These are phyloP conservation scores for Lodderomyces metapsilosis DNA, from an alignment of 1,139 yeast species.

Conservation along the genomic window DNA sequence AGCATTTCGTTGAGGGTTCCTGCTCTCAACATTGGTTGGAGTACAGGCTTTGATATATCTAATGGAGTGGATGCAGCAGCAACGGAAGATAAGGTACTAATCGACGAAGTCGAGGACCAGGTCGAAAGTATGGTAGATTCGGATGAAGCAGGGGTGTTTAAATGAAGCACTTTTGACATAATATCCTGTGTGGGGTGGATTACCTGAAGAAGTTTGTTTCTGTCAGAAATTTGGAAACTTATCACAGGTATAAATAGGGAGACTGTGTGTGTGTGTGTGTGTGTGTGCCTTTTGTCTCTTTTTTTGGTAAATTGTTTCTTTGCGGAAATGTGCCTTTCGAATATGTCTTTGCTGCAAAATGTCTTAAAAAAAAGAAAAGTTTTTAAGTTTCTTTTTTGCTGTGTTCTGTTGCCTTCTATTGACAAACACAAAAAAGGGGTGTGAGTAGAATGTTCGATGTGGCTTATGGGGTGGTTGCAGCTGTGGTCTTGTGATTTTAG, in stretches of 20 bases:
- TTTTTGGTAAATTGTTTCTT: neutral
- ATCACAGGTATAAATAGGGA: neutral
- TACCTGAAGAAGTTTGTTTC: neutral
- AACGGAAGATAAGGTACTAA: neutral
- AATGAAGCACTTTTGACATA: conserved; percentile 1
- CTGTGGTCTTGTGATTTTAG: too few species aligned
- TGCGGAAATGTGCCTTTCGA: conserved; percentile 1
- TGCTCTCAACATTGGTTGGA: neutral
- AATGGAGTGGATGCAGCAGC: neutral
- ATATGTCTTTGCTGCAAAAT: conserved; percentile 1
- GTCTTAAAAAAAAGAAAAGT: neutral
- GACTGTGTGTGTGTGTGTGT: neutral
- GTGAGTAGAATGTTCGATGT: too few species aligned
- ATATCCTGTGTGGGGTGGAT: neutral
- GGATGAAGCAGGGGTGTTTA: neutral
- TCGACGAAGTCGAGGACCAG: neutral
- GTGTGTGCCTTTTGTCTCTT: neutral
- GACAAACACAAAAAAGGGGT: too few species aligned
- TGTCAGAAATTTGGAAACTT: neutral
- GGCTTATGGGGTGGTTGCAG: too few species aligned
- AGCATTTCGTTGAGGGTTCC: neutral
- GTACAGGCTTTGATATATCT: neutral
- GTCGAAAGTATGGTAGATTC: conserved; percentile 1
- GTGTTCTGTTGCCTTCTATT: too few species aligned
- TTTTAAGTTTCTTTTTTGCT: too few species aligned